Conservation (phyloP, 2,329 filamentous ascomycete genomes). For the Colletotrichum cordylinicola region DNA sequence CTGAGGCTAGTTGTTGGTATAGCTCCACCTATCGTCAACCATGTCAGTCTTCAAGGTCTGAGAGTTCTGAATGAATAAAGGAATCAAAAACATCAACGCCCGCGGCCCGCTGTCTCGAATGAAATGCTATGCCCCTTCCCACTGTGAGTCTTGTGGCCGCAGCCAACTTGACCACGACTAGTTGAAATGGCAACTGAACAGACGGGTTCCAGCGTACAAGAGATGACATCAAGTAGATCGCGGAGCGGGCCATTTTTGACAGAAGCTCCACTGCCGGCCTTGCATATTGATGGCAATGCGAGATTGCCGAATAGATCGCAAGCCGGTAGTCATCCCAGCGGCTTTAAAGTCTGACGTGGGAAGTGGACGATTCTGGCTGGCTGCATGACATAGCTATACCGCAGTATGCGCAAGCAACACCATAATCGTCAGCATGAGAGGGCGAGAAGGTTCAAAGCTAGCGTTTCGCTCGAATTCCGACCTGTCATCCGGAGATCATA, state of each 20-base stretch:
- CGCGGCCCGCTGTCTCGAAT: neutral
- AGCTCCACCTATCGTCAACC: neutral
- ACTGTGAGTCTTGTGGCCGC: neutral
- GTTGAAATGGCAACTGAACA: neutral
- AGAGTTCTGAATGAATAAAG: neutral
- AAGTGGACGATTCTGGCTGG: neutral
- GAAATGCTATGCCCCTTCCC: neutral
- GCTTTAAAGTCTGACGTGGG: neutral
- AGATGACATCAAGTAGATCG: neutral
- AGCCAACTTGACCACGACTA: neutral
- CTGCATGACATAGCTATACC: neutral
- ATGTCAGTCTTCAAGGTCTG: neutral
- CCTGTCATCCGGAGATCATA: constrained; percentile 12
- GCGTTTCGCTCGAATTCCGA: neutral
- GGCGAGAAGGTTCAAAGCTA: neutral
- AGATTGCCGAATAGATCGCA: neutral
- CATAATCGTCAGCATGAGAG: neutral
- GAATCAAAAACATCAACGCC: neutral
- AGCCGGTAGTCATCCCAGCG: neutral
- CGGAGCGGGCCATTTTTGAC: neutral
- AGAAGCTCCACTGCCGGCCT: neutral
- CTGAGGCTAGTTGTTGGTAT: neutral
- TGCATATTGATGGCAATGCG: neutral
- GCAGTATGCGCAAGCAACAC: neutral
- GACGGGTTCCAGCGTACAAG: neutral